Conservation (phyloP, 371 early-diverging fungal genomes). For the Syncephalastrum monosporum region DNA sequence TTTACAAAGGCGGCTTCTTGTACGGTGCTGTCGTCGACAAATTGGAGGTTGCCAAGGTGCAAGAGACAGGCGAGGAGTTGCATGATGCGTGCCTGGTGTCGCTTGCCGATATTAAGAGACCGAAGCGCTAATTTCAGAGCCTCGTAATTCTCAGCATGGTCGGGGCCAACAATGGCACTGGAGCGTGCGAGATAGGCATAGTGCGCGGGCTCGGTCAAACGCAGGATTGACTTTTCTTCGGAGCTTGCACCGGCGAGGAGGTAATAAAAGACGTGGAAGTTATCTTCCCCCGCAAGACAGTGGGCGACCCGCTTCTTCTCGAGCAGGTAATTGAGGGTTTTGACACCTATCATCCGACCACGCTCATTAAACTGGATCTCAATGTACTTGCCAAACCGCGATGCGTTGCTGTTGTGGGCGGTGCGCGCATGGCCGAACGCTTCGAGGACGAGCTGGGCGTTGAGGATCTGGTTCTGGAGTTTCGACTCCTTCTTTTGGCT, state of each 20-base stretch:
- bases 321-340: constrained; percentile 88
- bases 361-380: constrained; percentile 91
- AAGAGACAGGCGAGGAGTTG: constrained; percentile 84
- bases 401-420: constrained; percentile 76
- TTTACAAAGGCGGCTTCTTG: constrained; percentile 73
- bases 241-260: constrained; percentile 55
- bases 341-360: constrained; percentile 87
- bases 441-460: constrained; percentile 74
- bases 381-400: constrained; percentile 87
- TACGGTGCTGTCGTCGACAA: constrained; percentile 51
- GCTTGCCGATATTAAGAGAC: constrained; percentile 73
- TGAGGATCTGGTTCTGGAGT: constrained; percentile 70
- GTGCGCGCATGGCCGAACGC: constrained; percentile 91
- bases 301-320: constrained; percentile 80
- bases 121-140: constrained; percentile 74
- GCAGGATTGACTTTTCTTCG: constrained; percentile 40
- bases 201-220: constrained; percentile 28
- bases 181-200: constrained; percentile 18
- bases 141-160: constrained; percentile 51
- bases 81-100: constrained; percentile 80
- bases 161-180: constrained; percentile 14
- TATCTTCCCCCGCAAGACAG: constrained; percentile 65
- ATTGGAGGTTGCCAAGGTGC: constrained; percentile 82
- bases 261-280: constrained; percentile 93
- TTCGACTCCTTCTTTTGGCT: constrained; percentile 82